Conservation (phyloP, 176 grass and related monocot species). For the Carex cristatella region DNA sequence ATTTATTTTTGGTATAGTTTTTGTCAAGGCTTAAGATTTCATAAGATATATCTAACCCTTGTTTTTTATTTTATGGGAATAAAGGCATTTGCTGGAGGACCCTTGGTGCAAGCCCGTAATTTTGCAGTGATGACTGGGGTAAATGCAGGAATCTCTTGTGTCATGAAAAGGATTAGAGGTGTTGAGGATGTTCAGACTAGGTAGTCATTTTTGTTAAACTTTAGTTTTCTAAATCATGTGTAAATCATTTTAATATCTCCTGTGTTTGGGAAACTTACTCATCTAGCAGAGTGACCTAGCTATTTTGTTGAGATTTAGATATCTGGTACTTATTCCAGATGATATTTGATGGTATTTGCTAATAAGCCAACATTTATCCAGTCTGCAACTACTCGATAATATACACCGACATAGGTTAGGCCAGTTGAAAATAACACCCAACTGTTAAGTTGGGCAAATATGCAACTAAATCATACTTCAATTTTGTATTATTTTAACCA, state of each 20-base stretch:
- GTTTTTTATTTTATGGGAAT: not conserved
- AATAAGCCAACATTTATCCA: not conserved
- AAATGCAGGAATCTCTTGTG: constrained; percentile 90
- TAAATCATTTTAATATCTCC: constrained; percentile 7
- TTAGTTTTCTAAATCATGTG: not conserved
- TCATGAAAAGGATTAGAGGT: constrained; percentile 92
- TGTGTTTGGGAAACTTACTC: not conserved
- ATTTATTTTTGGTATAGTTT: not conserved
- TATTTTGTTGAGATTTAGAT: not conserved
- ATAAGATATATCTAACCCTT: not conserved
- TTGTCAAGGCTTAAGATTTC: not conserved
- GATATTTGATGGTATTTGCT: constrained; percentile 4
- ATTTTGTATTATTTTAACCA: not conserved
- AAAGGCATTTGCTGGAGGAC: constrained; percentile 82
- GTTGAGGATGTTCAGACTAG: constrained; percentile 89
- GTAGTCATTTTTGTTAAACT: constrained; percentile 28
- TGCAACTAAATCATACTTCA: not conserved
- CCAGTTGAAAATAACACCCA: not conserved
- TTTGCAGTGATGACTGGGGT: constrained; percentile 98
- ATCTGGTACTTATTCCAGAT: not conserved
- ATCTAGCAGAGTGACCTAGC: not conserved
- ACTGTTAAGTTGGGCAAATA: not conserved
- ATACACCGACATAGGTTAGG: not conserved
- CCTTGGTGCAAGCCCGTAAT: constrained; percentile 88
- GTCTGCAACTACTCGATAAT: not conserved